A percentile compares a stretch with the other conserved stretches of the same genome.
These are phyloP conservation scores for Keqinozyma sinolaborantium DNA, from an alignment of 1,139 yeast species.

Conservation along the genomic window DNA sequence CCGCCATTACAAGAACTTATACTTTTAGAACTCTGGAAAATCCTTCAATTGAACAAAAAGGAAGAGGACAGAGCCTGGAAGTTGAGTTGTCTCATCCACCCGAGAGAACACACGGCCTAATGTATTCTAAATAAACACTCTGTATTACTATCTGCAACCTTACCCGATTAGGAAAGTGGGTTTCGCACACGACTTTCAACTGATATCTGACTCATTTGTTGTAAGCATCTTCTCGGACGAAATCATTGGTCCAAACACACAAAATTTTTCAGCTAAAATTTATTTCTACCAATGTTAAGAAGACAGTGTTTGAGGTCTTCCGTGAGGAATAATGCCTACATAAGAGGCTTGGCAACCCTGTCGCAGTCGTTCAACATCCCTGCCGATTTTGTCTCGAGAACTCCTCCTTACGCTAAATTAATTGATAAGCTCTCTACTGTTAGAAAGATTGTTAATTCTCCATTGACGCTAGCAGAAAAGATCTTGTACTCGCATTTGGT, in stretches of 20 bases:
- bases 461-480: constrained; percentile 90
- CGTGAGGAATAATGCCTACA: too few relatives aligned
- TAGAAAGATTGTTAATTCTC: constrained; percentile 62
- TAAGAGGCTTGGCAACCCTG: constrained; percentile 31
- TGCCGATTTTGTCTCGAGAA: constrained; percentile 56
- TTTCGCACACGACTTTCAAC: too few relatives aligned
- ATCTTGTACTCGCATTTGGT: constrained; percentile 87
- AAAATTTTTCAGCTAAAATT: not conserved
- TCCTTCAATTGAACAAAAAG: constrained; percentile 53
- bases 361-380: constrained; percentile 45
- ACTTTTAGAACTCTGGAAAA: constrained; percentile 67
- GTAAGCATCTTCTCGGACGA: not conserved
- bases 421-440: constrained; percentile 61
- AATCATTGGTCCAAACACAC: constrained; percentile 1
- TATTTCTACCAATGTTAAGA: too few relatives aligned
- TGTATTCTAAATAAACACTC: constrained; percentile 3
- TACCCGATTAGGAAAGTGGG: too few relatives aligned
- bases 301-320: too few relatives aligned
- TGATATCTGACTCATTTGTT: not conserved
- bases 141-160: too few relatives aligned
- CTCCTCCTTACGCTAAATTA: constrained; percentile 85
- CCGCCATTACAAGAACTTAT: constrained; percentile 61
- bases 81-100: constrained; percentile 56
- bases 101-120: constrained; percentile 21
- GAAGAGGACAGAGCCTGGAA: constrained; percentile 73